These are phyloP conservation scores for Aurantiochytrium sp. DNA, from an alignment of 108 stramenopile genomes.

Conservation along the genomic window DNA sequence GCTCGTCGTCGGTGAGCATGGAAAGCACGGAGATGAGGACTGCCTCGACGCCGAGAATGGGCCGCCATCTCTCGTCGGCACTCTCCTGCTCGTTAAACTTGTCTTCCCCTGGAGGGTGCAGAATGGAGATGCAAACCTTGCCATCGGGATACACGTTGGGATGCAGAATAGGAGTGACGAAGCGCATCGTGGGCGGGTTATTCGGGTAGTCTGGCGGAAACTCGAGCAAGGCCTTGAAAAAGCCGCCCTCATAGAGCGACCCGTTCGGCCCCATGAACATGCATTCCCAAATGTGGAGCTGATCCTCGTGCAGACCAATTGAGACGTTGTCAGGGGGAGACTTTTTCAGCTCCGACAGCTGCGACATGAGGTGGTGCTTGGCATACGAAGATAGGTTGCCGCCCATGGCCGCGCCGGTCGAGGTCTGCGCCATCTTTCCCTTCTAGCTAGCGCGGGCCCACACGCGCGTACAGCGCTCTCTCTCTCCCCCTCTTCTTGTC, in stretches of 20 bases:
- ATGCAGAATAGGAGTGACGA: constrained; percentile 93
- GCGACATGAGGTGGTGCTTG: neutral
- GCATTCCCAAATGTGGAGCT: constrained; percentile 88
- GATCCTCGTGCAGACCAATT: constrained; percentile 52
- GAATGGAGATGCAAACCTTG: constrained; percentile 90
- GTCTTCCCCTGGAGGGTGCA: constrained; percentile 96
- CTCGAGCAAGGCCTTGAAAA: constrained; percentile 83
- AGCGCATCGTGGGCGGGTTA: constrained; percentile 85
- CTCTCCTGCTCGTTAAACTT: constrained; percentile 81
- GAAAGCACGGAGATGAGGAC: constrained; percentile 77
- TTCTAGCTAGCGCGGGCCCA: too few relatives aligned
- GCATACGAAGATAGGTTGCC: constrained; percentile 6
- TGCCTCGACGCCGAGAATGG: constrained; percentile 93
- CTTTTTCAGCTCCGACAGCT: constrained; percentile 45
- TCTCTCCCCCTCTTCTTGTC: too few relatives aligned
- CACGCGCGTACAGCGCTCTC: too few relatives aligned
- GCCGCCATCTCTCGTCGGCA: constrained; percentile 96
- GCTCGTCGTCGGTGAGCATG: constrained; percentile 80
- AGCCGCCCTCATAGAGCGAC: constrained; percentile 69
- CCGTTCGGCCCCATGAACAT: constrained; percentile 74
- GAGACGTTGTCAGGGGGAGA: constrained; percentile 59
- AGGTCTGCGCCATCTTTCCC: too few relatives aligned
- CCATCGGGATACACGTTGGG: constrained; percentile 79
- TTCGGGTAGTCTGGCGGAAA: constrained; percentile 95
- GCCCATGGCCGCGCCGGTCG: neutral